Evolutionary conservation across 495 filamentous ascomycete genomes (phyloP).

Genomic region (Wilcoxina mikolae): DNA sequence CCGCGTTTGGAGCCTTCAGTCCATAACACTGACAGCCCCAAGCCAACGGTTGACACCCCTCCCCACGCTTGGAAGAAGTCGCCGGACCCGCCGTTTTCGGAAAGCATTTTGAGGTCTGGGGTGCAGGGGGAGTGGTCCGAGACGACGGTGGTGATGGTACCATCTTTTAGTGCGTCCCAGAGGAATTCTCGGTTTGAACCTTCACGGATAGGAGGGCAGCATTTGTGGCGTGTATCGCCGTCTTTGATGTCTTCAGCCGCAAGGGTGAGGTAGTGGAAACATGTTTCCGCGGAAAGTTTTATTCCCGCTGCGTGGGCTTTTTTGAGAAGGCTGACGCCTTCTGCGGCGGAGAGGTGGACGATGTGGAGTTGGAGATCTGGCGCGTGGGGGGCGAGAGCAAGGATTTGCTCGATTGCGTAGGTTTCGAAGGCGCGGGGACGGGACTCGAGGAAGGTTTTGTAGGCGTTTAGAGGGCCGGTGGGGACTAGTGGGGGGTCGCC

Average conservation of each 20-base stretch:
- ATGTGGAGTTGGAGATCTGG: constrained; percentile 82
- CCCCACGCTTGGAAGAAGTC: constrained; percentile 97
- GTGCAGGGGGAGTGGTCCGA: constrained; percentile 95
- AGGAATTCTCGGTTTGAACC: constrained; percentile 73
- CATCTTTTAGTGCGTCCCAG: constrained; percentile 63
- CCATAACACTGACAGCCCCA: constrained; percentile 84
- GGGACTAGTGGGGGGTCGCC: constrained; percentile 61
- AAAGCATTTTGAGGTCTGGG: constrained; percentile 75
- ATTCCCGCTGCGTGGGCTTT: constrained; percentile 63
- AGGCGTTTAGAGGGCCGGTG: constrained; percentile 59
- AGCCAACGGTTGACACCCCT: constrained; percentile 82
- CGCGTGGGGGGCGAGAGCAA: constrained; percentile 64
- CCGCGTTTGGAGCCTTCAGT: constrained; percentile 52
- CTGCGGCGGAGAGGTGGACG: constrained; percentile 82
- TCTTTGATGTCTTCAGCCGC: constrained; percentile 72
- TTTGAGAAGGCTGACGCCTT: constrained; percentile 78
- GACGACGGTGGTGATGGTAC: constrained; percentile 84
- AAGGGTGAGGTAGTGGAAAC: constrained; percentile 93
- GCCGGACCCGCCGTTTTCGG: constrained; percentile 34
- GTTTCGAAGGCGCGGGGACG: constrained; percentile 83
- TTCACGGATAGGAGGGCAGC: constrained; percentile 85
- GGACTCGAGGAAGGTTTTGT: constrained; percentile 83
- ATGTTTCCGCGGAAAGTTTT: constrained; percentile 92
- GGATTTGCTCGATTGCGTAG: constrained; percentile 73
- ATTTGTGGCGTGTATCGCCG: constrained; percentile 92